Base-by-base conservation (phyloP, 2,329 filamentous ascomycete genomes). In the Amphichorda felina region DNA sequence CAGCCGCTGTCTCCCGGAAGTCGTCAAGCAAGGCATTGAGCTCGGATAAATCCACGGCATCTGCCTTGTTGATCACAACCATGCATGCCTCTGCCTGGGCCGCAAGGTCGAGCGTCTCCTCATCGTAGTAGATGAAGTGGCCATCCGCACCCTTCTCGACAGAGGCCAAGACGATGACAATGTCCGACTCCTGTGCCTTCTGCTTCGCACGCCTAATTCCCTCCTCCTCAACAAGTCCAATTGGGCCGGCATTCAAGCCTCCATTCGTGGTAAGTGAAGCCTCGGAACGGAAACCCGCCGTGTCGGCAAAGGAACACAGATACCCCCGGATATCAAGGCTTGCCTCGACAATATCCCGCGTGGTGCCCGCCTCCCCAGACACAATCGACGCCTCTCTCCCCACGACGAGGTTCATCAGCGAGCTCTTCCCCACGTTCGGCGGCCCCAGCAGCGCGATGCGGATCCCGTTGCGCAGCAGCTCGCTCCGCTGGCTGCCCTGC, bases 301-400 rank as follows among this genome's bases (percentile, higher is more conserved):
- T 96, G 59, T 98, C 91, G 13, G 89, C 88, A 50, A 98, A 79
- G n/a, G 83, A 84, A 56, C 88, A 94, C 34, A 93, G 75, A 61
- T 83, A 98, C 0, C 91, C 91, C 1, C 79, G 77, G 33, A 98
- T 68, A 58, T 98, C 91, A 18, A 98, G 69, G 19, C 82, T 82
- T 1, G 91, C 83, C 60, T 98, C 91, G 9, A 98, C 80, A 35
- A 98, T 79, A 60, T 98, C 91, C 40, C 91, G 66, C 6, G 91
- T 98, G 1, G 91, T 98, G 0, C 91, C 91, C 27, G 87, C 87
- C 60, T 96, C 88, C 1, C 77, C 71, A 30, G 87, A 94, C 7
- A 98, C 91, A 47, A 98, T 98, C 4, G 88, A 93, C 3, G 91
- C 91, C 54, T 96, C 89, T 35, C 88, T 70, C 0, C 91, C 89